A percentile compares a stretch with the other conserved stretches of the same genome.
phyloP scores from a whole-genome alignment of 2,329 filamentous ascomycete species.

The Mollisia scopiformis region DNA sequence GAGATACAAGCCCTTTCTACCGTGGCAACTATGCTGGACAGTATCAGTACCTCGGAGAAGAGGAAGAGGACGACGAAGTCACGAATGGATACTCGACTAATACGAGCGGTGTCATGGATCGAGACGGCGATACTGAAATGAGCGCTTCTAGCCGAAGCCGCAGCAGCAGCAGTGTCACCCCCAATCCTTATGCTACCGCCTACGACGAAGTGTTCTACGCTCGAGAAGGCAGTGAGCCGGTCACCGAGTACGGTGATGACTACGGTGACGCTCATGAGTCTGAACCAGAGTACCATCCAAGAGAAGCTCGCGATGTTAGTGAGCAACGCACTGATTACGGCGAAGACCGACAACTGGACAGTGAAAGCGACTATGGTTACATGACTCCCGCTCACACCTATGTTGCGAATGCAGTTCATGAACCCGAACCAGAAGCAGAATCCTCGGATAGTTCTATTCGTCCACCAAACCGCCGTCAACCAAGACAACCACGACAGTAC shows the following conservation, averaged over 20 bases:
- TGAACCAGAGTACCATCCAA: conserved; percentile 11
- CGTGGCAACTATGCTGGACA: not conserved
- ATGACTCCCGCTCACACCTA: conserved; percentile 19
- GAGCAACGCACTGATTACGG: not conserved
- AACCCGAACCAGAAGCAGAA: conserved; percentile 29
- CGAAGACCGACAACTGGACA: conserved; percentile 10
- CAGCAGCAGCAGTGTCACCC: conserved; percentile 17
- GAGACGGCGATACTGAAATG: conserved; percentile 41
- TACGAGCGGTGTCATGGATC: conserved; percentile 28
- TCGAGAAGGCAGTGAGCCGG: no score
- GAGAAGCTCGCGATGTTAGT: conserved; percentile 12
- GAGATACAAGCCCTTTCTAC: conserved; percentile 13
- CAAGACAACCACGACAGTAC: conserved; percentile 10
- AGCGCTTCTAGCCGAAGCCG: conserved; percentile 30
- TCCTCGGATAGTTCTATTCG: conserved; percentile 32
- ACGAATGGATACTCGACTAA: conserved; percentile 18
- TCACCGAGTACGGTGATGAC: no score
- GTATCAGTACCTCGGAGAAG: conserved; percentile 6
- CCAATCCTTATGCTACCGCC: conserved; percentile 11
- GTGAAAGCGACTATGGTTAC: not conserved
- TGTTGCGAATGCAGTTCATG: conserved; percentile 28
- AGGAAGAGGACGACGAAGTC: conserved; percentile 29
- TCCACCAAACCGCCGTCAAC: conserved; percentile 26
- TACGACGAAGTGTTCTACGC: no score
- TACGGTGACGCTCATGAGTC: no score